phyloP scores from a whole-genome alignment of 176 grass and related monocot genomes.

The Ensete ventricosum region DNA sequence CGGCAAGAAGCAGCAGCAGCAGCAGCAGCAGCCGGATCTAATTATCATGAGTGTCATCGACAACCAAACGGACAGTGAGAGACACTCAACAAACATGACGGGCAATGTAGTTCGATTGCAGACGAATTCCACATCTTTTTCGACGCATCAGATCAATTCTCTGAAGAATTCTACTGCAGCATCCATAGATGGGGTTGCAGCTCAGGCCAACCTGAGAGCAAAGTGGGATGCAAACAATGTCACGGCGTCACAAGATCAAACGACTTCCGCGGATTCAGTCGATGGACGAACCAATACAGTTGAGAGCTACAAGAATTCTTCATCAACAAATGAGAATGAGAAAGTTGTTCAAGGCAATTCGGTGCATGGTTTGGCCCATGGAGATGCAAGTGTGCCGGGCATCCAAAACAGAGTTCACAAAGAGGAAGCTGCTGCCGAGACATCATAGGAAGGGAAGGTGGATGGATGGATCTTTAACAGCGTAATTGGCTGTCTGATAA shows the following conservation, averaged over 20 bases:
- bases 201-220: not conserved
- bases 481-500: not conserved
- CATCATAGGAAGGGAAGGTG: not conserved
- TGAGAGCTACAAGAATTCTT: not conserved
- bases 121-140: not conserved
- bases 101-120: not conserved
- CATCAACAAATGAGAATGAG: not conserved
- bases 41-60: not conserved
- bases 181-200: not conserved
- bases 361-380: not conserved
- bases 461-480: not conserved
- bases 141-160: not conserved
- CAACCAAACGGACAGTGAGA: not conserved
- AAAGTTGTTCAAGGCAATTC: not conserved
- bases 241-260: not conserved
- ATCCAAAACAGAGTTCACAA: not conserved
- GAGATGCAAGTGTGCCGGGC: not conserved
- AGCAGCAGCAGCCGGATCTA: not conserved
- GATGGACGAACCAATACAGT: not conserved
- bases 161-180: slow-evolving; percentile 11
- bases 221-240: not conserved
- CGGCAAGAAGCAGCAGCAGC: no score
- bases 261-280: not conserved
- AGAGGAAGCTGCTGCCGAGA: not conserved
- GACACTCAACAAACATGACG: not conserved